These are phyloP conservation scores for Melampsora americana DNA, from an alignment of 1,284 basidiomycete species.

Conservation along the genomic window DNA sequence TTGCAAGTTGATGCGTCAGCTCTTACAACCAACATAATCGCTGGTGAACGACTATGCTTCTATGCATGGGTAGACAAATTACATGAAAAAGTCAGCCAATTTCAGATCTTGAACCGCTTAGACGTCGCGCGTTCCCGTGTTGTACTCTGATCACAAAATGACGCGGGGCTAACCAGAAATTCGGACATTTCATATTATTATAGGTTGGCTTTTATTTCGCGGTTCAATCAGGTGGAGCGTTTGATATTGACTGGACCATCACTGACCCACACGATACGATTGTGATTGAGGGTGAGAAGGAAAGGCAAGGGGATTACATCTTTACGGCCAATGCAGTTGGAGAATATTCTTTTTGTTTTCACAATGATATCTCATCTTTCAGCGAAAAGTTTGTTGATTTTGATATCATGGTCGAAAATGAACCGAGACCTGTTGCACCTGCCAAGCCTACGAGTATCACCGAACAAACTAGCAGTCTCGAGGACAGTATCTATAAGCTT, in stretches of 20 bases:
- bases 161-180: slow-evolving; percentile 29
- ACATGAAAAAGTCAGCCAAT: slow-evolving; percentile 75
- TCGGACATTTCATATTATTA: neutral
- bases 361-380: slow-evolving; percentile 89
- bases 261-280: slow-evolving; percentile 83
- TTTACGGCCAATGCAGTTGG: slow-evolving; percentile 89
- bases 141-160: neutral
- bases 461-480: slow-evolving; percentile 82
- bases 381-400: slow-evolving; percentile 91
- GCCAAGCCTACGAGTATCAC: slow-evolving; percentile 67
- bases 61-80: slow-evolving; percentile 94
- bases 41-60: slow-evolving; percentile 87
- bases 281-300: slow-evolving; percentile 76
- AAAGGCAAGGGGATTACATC: slow-evolving; percentile 94
- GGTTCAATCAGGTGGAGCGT: slow-evolving; percentile 93
- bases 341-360: slow-evolving; percentile 98
- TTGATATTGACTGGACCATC: slow-evolving; percentile 93
- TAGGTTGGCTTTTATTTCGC: slow-evolving; percentile 60
- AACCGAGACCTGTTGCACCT: slow-evolving; percentile 77
- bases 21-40: slow-evolving; percentile 76
- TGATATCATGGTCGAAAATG: slow-evolving; percentile 87
- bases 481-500: slow-evolving; percentile 87
- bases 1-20: slow-evolving; percentile 59
- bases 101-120: slow-evolving; percentile 58
- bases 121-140: slow-evolving; percentile 1